Evolutionary conservation across 1,284 basidiomycete species (phyloP).

Genomic region (Somion occarium): DNA sequence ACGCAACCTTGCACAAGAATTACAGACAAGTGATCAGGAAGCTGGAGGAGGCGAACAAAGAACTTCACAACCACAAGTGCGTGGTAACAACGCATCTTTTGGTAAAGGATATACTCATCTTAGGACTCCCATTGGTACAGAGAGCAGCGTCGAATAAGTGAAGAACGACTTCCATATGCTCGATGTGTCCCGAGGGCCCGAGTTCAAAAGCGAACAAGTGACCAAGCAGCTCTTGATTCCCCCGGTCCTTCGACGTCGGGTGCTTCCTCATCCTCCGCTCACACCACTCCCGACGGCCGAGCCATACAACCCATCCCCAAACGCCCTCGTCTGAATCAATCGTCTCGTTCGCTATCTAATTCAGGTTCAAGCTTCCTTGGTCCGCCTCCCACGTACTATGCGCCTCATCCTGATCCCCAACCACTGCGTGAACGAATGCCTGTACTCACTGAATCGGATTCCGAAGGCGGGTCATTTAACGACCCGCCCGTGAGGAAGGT

Average conservation of each 20-base stretch:
- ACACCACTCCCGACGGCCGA: slow-evolving; percentile 4
- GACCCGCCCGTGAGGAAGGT: too few species aligned
- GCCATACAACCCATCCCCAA: slow-evolving; percentile 23
- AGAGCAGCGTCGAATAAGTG: slow-evolving; percentile 9
- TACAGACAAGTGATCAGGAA: not conserved
- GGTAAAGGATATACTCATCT: not conserved
- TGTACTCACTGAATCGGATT: not conserved
- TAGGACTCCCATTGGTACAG: not conserved
- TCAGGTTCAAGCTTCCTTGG: not conserved
- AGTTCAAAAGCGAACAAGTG: slow-evolving; percentile 13
- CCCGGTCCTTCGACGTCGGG: not conserved
- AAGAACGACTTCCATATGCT: not conserved
- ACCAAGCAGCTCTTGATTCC: slow-evolving; percentile 19
- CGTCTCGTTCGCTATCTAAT: not conserved
- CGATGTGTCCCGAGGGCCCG: too few species aligned
- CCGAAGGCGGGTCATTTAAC: not conserved
- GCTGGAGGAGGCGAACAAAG: not conserved
- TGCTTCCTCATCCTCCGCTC: not conserved
- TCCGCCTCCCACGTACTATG: not conserved
- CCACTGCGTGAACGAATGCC: not conserved
- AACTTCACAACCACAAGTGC: not conserved
- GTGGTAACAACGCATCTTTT: not conserved
- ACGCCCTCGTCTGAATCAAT: slow-evolving; percentile 21
- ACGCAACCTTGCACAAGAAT: slow-evolving; percentile 2
- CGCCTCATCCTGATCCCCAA: not conserved